These are phyloP conservation scores for Zymoseptoria tritici DNA, from an alignment of 2,329 filamentous ascomycete species.

Conservation along the genomic window DNA sequence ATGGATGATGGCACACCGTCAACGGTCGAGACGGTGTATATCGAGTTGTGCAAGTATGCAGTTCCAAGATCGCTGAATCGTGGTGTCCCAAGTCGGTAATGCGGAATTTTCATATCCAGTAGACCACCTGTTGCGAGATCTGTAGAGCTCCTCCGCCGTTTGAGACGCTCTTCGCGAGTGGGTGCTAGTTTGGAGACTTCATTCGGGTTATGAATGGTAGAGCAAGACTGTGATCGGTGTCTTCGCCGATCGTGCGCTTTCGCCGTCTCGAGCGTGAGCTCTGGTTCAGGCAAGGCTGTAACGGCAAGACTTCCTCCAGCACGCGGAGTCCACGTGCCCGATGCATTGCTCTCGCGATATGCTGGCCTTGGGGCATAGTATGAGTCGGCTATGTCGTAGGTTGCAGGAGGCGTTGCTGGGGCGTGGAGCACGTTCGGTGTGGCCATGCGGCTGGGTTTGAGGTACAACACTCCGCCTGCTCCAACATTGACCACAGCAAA, in stretches of 20 bases:
- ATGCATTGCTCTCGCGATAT: conserved; percentile 14
- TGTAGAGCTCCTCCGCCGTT: conserved; percentile 22
- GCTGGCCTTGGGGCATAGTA: conserved; percentile 11
- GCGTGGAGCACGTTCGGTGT: conserved; percentile 14
- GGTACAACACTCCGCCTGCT: conserved; percentile 41
- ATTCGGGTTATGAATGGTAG: conserved; percentile 46
- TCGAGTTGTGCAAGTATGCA: conserved; percentile 71
- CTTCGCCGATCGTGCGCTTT: conserved; percentile 16
- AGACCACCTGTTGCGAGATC: conserved; percentile 20
- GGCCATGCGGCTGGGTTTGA: conserved; percentile 33
- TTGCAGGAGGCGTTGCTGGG: conserved; percentile 25
- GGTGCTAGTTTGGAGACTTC: conserved; percentile 20
- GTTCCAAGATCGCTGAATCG: conserved; percentile 71
- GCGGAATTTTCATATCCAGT: conserved; percentile 53
- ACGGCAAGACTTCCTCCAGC: conserved; percentile 3
- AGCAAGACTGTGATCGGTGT: conserved; percentile 64
- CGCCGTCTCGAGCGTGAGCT: conserved; percentile 19
- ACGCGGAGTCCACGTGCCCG: conserved; percentile 23
- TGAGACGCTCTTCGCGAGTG: conserved; percentile 18
- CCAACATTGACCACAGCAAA: conserved; percentile 43
- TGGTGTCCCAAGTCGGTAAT: conserved; percentile 75
- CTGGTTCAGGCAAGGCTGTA: conserved; percentile 10
- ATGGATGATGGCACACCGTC: conserved; percentile 63
- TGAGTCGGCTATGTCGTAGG: conserved; percentile 15
- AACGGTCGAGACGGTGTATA: conserved; percentile 58